Conservation (phyloP, 768 basidiomycete species). For the Panaeolus papilionaceus region DNA sequence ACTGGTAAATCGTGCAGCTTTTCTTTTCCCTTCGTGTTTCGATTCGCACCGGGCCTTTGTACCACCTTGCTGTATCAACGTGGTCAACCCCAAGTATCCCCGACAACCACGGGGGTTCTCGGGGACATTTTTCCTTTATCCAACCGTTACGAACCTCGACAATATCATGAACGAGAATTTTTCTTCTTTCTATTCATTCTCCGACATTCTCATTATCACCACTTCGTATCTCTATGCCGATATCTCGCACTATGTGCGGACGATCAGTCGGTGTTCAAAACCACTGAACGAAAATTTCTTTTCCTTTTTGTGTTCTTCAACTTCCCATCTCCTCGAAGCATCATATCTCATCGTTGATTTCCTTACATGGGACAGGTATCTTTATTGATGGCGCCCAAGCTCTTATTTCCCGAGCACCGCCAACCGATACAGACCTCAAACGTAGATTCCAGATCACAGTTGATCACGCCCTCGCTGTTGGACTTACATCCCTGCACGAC, state of each 20-base stretch:
- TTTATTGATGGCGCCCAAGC: conserved; percentile 89
- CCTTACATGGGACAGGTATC: conserved; percentile 53
- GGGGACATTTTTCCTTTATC: neutral
- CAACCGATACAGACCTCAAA: conserved; percentile 67
- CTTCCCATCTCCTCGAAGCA: conserved; percentile 4
- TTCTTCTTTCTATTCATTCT: neutral
- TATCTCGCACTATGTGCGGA: neutral
- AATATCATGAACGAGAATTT: neutral
- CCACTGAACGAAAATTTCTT: neutral
- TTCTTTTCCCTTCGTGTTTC: conserved; percentile 13
- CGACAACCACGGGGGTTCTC: neutral
- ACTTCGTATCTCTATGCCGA: neutral
- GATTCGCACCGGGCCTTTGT: neutral
- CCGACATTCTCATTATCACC: neutral
- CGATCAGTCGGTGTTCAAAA: neutral
- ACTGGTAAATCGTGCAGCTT: conserved; percentile 56
- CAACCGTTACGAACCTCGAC: neutral
- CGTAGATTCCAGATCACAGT: conserved; percentile 67
- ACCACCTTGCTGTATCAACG: neutral
- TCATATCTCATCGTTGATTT: neutral
- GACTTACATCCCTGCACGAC: conserved; percentile 88
- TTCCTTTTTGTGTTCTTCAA: neutral
- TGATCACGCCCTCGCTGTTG: conserved; percentile 70
- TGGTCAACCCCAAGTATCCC: neutral
- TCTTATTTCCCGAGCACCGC: conserved; percentile 64